phyloP scores from a whole-genome alignment of 208 protist genomes.

The Kentomonas sorsogonicus region DNA sequence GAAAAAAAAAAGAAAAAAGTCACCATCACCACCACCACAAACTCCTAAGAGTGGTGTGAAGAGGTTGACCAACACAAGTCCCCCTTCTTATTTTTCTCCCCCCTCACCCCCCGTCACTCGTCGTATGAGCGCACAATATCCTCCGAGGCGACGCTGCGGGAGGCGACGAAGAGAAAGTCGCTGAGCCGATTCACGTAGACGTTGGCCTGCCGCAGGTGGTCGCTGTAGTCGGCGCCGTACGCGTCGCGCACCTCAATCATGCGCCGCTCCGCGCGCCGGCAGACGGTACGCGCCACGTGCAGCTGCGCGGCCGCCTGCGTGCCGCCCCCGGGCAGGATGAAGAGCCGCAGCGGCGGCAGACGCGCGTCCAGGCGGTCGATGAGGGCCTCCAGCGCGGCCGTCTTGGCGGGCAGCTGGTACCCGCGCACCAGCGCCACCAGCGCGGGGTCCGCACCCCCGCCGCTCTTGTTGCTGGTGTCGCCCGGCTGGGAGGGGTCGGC shows the following conservation, averaged over 20 bases:
- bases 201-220: conserved; percentile 26
- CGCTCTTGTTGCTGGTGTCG: conserved; percentile 8
- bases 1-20: conserved; percentile 5
- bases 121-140: conserved; percentile 36
- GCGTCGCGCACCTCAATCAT: conserved; percentile 37
- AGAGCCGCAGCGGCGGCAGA: conserved; percentile 43
- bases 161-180: conserved; percentile 71
- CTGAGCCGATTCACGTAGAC: conserved; percentile 68
- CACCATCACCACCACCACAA: conserved; percentile 5
- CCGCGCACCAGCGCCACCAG: conserved; percentile 17
- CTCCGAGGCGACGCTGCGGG: conserved; percentile 40
- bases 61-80: not conserved
- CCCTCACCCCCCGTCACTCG: too few species aligned
- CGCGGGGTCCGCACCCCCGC: too few species aligned
- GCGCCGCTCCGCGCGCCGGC: conserved; percentile 49
- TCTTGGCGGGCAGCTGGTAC: conserved; percentile 22
- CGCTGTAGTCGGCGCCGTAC: conserved; percentile 24
- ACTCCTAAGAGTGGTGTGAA: not conserved
- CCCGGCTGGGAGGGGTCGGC: conserved; percentile 13
- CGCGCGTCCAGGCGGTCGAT: conserved; percentile 60
- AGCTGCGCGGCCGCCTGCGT: conserved; percentile 35
- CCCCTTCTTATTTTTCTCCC: too few species aligned
- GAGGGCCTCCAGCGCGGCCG: conserved; percentile 32
- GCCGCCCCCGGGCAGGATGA: conserved; percentile 64
- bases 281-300: conserved; percentile 62